Evolutionary conservation across 2,329 filamentous ascomycete genomes (phyloP), one percentile per base, ranked within the genome.

Genomic region (Tolypocladium tundrense): DNA sequence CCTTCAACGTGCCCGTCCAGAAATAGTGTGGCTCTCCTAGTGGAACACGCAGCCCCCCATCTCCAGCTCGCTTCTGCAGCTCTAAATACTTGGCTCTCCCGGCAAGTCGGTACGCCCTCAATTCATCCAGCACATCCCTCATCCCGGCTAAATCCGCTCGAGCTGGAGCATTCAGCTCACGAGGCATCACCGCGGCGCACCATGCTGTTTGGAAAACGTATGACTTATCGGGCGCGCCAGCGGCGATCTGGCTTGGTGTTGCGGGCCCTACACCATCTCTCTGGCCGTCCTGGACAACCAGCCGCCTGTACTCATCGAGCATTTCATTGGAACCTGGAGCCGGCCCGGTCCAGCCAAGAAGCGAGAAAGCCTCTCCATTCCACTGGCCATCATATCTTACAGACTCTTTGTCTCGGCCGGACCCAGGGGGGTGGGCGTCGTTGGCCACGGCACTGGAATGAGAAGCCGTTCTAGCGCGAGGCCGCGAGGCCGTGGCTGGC

Each of bases 151-250:
- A 59, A 8, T 73, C 68, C 9, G 48, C 58, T 37, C 55, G 58
- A 4, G 64, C 60, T 0, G 75, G 76, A 27, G 61, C 50, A 4
- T 56, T 57, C 35, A 74, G 60, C 16, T 60, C 59, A 0, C 50
- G 55, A 9, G 76, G 75, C 60, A 75, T 68, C 3, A 81, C 59
- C 16, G 82, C 62, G 56, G 81, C 73, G 59, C 76, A 74, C 82
- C 82, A 85, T 0, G 81, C 81, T 1, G 72, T 74, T 35, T 77
- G 71, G 62, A 78, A 84, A 43, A 85, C 66, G 57, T 74, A 75
- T 1, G 72, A 69, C 0, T 72, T 69, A 0, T 66, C 53, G 5
- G 81, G 81, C 5, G 77, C 79, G 1, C 82, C 82, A 0, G 79
- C 78, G 2, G 65, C 68, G 19, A 80, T 68, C 57, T 85, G 82